Evolutionary conservation across 805 yeast species (phyloP), one percentile per base, ranked within the genome.

Genomic region (Saturnispora serradocipensis): DNA sequence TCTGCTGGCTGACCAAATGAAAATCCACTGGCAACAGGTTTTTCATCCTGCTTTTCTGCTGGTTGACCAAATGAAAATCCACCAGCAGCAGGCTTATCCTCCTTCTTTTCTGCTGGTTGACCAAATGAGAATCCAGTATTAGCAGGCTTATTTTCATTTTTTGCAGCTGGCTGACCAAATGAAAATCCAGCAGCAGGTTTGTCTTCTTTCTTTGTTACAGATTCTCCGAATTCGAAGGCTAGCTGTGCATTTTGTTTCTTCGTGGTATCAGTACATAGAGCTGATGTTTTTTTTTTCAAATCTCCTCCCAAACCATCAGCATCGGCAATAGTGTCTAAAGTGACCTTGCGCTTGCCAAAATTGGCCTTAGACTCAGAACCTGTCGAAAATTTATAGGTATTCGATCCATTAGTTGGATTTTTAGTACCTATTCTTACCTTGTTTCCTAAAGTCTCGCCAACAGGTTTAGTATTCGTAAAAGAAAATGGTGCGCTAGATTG

Each of bases 11-110:
- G 42, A 13, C 42, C 25, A 38, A 38, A 38, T 18, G 34, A 30
- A n/a, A 39, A 42, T 13, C 50, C 40, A 28, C 39, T 49, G 3
- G 34, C 13, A 16, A 50, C 46, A 16, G 54, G 50, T 16, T 35
- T 38, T 34, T 30, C 34, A 1, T 51, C 35, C 9, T 32, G 22
- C 10, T 48, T 43, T 10, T 27, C 36, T 3, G 7, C 9, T 13
- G 45, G 5, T 3, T 28, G 30, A 6, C 45, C 39, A 32, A 46
- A 50, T 18, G 45, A 35, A 18, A 49, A 48, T 46, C 45, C 20
- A 30, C n/a, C 11, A 2, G n/a, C n/a, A 30, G 34, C 34, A 3
- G 34, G n/a, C 3, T 30, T 30, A 0, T 30, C 34, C 3, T 30
- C 34, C 34, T 30, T 30, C 34, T 30, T 30, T 30, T 30, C 34